Evolutionary conservation across 2,329 filamentous ascomycete genomes (phyloP).

Genomic region (Cladosporium colombiae): DNA sequence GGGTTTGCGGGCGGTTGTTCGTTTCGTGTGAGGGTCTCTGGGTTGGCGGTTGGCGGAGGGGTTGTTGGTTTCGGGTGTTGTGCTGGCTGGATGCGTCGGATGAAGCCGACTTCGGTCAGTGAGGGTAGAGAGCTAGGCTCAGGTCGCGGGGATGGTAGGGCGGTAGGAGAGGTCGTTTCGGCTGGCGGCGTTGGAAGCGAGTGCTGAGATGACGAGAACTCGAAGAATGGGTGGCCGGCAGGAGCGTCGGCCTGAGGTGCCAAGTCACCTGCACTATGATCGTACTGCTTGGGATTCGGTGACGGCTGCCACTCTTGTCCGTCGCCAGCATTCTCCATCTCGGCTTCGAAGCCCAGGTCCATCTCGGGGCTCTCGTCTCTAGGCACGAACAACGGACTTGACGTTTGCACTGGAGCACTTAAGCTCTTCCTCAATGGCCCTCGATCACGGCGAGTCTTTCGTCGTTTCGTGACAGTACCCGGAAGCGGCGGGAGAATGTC

Average conservation of each 20-base stretch:
- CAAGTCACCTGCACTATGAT: constrained; percentile 2
- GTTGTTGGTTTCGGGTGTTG: background rate
- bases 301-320: constrained; percentile 8
- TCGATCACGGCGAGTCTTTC: constrained; percentile 25
- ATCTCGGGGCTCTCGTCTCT: constrained; percentile 5
- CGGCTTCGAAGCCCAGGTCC: constrained; percentile 17
- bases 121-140: background rate
- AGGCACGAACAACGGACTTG: constrained; percentile 12
- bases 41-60: constrained; percentile 5
- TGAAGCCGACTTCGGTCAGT: background rate
- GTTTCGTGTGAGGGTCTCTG: background rate
- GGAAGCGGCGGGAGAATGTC: constrained; percentile 28
- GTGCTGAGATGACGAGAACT: constrained; percentile 2
- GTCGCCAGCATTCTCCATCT: constrained; percentile 17
- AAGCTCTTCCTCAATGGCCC: constrained; percentile 32
- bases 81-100: background rate
- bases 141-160: background rate
- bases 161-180: background rate
- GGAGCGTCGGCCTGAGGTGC: background rate
- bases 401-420: constrained; percentile 31
- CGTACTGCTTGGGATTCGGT: constrained; percentile 19
- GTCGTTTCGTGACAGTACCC: constrained; percentile 36
- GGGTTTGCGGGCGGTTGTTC: background rate
- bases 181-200: constrained; percentile 7
- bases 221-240: background rate